A percentile compares a stretch with the other conserved stretches of the same genome.
Conservation (phyloP, 768 basidiomycete genomes). For the Filobasidium wieringae region DNA sequence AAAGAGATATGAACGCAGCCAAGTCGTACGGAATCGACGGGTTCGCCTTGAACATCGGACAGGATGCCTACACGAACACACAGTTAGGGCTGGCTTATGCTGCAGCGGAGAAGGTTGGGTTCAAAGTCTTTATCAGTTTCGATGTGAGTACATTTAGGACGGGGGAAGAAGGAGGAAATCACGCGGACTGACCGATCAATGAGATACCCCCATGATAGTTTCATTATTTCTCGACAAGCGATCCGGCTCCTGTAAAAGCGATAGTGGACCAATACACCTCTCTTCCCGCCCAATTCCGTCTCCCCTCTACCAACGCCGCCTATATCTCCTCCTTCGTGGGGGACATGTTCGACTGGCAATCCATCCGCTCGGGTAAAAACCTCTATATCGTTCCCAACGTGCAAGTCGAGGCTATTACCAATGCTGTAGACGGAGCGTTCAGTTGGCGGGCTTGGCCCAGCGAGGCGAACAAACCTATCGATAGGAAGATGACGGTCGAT, state of each 20-base stretch:
- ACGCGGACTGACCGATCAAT: too few relatives aligned
- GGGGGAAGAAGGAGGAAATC: not conserved
- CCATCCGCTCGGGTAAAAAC: slow-evolving; percentile 16
- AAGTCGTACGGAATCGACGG: slow-evolving; percentile 32
- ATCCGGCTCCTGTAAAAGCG: slow-evolving; percentile 16
- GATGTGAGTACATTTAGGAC: slow-evolving; percentile 19
- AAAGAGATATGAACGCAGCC: slow-evolving; percentile 27
- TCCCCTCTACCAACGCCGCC: slow-evolving; percentile 24
- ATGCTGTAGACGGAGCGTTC: slow-evolving; percentile 27
- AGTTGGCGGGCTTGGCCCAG: slow-evolving; percentile 37
- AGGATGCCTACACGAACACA: slow-evolving; percentile 28
- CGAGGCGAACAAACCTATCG: slow-evolving; percentile 28
- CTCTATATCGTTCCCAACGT: slow-evolving; percentile 35
- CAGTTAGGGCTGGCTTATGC: slow-evolving; percentile 35
- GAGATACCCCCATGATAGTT: too few relatives aligned
- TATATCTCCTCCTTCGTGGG: slow-evolving; percentile 38
- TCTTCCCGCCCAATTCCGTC: slow-evolving; percentile 23
- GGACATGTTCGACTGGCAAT: slow-evolving; percentile 33
- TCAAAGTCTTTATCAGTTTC: slow-evolving; percentile 37
- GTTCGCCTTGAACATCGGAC: slow-evolving; percentile 36
- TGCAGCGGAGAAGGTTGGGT: slow-evolving; percentile 22
- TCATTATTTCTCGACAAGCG: slow-evolving; percentile 33
- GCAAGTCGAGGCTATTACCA: slow-evolving; percentile 23
- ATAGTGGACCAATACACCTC: slow-evolving; percentile 23
- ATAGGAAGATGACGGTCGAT: slow-evolving; percentile 18